phyloP scores from a whole-genome alignment of 1,139 yeast species.

The Magnusiomyces paraingens region DNA sequence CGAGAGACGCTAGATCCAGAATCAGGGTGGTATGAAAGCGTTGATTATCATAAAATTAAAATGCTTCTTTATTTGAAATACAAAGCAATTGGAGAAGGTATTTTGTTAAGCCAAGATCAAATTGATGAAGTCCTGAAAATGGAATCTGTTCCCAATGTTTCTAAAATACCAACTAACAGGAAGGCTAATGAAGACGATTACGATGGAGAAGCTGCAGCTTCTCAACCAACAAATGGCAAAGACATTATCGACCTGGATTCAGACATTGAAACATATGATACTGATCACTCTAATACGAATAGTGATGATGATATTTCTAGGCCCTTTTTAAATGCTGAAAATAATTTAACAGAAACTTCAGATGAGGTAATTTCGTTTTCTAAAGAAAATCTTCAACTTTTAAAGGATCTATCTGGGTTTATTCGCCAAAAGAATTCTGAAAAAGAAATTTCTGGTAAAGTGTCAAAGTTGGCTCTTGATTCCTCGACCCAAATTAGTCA shows the following conservation, averaged over 20 bases:
- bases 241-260: too few species aligned
- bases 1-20: constrained; percentile 31
- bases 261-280: neutral
- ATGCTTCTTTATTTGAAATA: constrained; percentile 64
- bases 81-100: constrained; percentile 28
- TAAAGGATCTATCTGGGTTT: neutral
- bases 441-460: too few species aligned
- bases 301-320: constrained; percentile 4
- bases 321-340: neutral
- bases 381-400: neutral
- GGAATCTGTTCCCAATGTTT: too few species aligned
- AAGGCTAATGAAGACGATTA: constrained; percentile 22
- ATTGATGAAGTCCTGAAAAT: constrained; percentile 2
- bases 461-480: too few species aligned
- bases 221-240: too few species aligned
- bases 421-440: neutral
- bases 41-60: constrained; percentile 58
- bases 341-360: too few species aligned
- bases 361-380: neutral
- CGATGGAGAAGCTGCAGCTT: constrained; percentile 17
- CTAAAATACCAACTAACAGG: constrained; percentile 16
- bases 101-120: constrained; percentile 22
- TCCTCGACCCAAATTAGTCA: too few species aligned
- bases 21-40: constrained; percentile 71
- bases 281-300: constrained; percentile 6